These are phyloP conservation scores for Chlorella ohadii DNA, from an alignment of 139 green algal genomes.

Conservation along the genomic window DNA sequence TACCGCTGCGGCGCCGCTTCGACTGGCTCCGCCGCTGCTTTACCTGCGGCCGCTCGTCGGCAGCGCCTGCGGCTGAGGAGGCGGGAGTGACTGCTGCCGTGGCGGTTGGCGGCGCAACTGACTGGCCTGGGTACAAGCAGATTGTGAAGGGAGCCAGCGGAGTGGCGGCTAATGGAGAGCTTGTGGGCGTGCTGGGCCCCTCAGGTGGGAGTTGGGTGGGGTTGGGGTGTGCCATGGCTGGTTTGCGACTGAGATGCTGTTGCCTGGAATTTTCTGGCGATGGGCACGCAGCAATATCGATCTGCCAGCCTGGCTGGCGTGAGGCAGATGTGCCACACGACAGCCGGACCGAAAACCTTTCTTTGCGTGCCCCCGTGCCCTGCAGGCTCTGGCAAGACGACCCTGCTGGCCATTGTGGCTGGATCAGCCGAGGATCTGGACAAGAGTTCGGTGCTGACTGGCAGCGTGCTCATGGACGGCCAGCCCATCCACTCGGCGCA, in stretches of 20 bases:
- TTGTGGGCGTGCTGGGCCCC: constrained; percentile 49
- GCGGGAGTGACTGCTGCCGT: background rate
- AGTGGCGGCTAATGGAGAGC: constrained; percentile 30
- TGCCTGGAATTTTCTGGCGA: too few relatives aligned
- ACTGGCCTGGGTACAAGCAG: background rate
- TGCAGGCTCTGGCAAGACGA: constrained; percentile 79
- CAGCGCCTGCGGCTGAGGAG: background rate
- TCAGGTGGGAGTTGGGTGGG: constrained; percentile 26
- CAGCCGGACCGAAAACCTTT: too few relatives aligned
- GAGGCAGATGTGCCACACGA: too few relatives aligned
- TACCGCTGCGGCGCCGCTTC: background rate
- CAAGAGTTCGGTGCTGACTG: background rate
- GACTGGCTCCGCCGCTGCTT: background rate
- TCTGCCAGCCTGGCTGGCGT: too few relatives aligned
- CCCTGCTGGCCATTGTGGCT: constrained; percentile 70
- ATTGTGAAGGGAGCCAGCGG: constrained; percentile 32
- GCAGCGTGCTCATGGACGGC: constrained; percentile 36
- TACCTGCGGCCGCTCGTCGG: background rate
- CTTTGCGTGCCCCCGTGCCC: constrained; percentile 31
- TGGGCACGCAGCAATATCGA: too few relatives aligned
- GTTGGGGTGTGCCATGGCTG: background rate
- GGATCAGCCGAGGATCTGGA: constrained; percentile 28
- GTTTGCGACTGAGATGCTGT: too few relatives aligned
- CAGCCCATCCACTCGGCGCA: background rate
- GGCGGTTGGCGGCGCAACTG: too few relatives aligned